Evolutionary conservation across 179 eudicot genomes (phyloP).

Genomic region (Beta corolliflora): DNA sequence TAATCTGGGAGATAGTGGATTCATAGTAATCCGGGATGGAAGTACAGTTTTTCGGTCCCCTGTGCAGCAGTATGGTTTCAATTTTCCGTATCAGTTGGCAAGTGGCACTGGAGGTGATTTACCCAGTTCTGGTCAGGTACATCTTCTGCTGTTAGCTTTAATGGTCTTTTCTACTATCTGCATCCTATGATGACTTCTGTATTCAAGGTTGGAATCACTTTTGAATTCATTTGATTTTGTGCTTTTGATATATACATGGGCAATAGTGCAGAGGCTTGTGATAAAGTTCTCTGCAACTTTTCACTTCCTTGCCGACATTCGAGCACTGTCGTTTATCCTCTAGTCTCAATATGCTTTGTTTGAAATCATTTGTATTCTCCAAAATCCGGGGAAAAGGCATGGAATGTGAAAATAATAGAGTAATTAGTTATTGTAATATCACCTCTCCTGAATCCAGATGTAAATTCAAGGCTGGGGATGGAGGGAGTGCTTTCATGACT

Average conservation of each 20-base stretch:
- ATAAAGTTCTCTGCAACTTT: neutral
- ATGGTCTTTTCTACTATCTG: neutral
- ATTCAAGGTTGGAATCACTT: neutral
- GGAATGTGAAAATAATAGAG: neutral
- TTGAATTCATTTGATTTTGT: neutral
- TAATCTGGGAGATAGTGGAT: conserved; percentile 49
- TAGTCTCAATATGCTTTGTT: neutral
- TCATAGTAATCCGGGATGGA: conserved; percentile 43
- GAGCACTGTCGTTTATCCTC: neutral
- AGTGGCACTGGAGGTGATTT: conserved; percentile 35
- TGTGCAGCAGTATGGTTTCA: conserved; percentile 42
- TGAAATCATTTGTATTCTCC: neutral
- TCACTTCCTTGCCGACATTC: neutral
- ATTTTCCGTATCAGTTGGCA: conserved; percentile 44
- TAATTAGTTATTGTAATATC: neutral
- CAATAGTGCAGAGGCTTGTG: neutral
- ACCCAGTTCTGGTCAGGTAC: conserved; percentile 50
- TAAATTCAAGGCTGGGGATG: neutral
- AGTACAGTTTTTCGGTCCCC: conserved; percentile 42
- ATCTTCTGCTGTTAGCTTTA: conserved; percentile 7
- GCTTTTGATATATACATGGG: neutral
- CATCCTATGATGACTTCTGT: neutral
- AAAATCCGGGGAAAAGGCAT: neutral
- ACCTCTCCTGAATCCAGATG: neutral
- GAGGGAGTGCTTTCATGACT: neutral